Evolutionary conservation across 768 basidiomycete genomes (phyloP).

Genomic region (Hydnomerulius pinastri): DNA sequence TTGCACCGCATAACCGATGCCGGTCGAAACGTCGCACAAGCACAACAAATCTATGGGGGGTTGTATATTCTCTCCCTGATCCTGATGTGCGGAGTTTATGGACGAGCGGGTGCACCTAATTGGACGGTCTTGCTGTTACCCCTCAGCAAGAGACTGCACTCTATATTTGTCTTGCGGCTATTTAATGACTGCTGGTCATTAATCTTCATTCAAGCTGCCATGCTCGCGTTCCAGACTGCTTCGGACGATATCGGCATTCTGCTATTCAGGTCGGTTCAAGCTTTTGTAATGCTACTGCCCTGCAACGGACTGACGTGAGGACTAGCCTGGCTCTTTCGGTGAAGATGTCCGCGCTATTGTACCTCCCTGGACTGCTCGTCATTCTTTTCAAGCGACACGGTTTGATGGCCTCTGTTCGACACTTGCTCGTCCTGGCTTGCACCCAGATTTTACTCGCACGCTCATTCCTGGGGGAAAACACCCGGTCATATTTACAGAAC

Average conservation of each 20-base stretch:
- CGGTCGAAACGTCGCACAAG: constrained; percentile 59
- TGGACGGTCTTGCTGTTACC: constrained; percentile 73
- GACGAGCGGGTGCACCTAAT: constrained; percentile 62
- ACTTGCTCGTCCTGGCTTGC: constrained; percentile 39
- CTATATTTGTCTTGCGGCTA: constrained; percentile 85
- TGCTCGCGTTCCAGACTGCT: constrained; percentile 62
- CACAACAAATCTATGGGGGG: constrained; percentile 76
- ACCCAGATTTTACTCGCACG: constrained; percentile 63
- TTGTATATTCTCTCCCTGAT: constrained; percentile 72
- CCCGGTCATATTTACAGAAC: constrained; percentile 63
- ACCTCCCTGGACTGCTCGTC: constrained; percentile 85
- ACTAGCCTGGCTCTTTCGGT: constrained; percentile 67
- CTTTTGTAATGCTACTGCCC: background rate
- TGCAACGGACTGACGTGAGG: constrained; percentile 1
- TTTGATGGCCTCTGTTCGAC: constrained; percentile 49
- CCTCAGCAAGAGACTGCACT: constrained; percentile 91
- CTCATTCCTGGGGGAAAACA: constrained; percentile 67
- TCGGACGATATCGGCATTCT: constrained; percentile 63
- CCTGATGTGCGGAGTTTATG: constrained; percentile 70
- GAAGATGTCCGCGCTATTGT: constrained; percentile 93
- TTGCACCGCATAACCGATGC: constrained; percentile 64
- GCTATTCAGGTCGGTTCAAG: constrained; percentile 66
- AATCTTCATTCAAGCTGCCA: constrained; percentile 62
- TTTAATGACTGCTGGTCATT: constrained; percentile 96
- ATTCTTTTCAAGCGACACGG: constrained; percentile 78